phyloP scores from a whole-genome alignment of 257 asterid species.

The Apocynum venetum region DNA sequence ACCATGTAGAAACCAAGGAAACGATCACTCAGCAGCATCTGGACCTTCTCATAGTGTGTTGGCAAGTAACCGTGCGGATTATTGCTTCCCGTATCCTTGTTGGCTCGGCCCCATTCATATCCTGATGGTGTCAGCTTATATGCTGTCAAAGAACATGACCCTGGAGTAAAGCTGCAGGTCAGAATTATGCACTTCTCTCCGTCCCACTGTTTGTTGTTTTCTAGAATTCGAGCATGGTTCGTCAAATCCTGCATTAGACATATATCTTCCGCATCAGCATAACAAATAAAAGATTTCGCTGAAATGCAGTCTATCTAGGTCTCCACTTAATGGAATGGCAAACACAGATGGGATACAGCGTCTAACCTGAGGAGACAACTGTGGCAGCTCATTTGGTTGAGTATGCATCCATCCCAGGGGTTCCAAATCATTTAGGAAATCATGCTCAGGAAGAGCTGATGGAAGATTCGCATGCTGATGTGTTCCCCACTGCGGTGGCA shows the following conservation, averaged over 20 bases:
- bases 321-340: background rate
- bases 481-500: slow-evolving; percentile 99
- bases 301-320: background rate
- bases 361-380: slow-evolving; percentile 85
- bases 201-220: slow-evolving; percentile 95
- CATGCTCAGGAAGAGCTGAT: slow-evolving; percentile 85
- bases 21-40: slow-evolving; percentile 95
- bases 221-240: slow-evolving; percentile 65
- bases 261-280: background rate
- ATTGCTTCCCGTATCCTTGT: slow-evolving; percentile 75
- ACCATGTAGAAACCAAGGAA: slow-evolving; percentile 99
- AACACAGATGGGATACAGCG: background rate
- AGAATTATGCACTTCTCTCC: slow-evolving; percentile 94
- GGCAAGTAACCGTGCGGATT: slow-evolving; percentile 97
- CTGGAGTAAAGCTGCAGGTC: slow-evolving; percentile 98
- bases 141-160: slow-evolving; percentile 94
- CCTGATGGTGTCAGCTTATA: slow-evolving; percentile 94
- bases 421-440: slow-evolving; percentile 85
- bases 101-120: slow-evolving; percentile 95
- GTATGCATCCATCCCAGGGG: slow-evolving; percentile 99
- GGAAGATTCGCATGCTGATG: slow-evolving; percentile 97
- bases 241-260: slow-evolving; percentile 60
- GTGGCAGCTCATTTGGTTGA: slow-evolving; percentile 97
- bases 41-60: slow-evolving; percentile 93
- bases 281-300: background rate